A percentile compares a stretch with the other conserved stretches of the same genome.
Conservation (phyloP, 345 rosid genomes). For the Bruguiera parviflora region DNA sequence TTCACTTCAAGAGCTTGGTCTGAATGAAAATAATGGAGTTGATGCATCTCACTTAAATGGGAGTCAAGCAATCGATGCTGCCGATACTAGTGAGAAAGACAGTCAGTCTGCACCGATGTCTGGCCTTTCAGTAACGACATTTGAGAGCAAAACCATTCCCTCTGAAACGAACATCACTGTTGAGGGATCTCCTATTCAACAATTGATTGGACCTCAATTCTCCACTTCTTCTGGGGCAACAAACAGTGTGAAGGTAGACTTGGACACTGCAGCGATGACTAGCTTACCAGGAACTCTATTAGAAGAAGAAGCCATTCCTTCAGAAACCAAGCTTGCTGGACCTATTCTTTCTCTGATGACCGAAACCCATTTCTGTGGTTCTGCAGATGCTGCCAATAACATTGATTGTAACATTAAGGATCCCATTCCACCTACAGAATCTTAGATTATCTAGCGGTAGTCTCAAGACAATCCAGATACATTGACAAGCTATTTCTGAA, state of each 20-base stretch:
- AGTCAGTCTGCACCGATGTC: conserved; percentile 16
- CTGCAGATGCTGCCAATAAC: conserved; percentile 15
- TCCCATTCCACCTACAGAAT: conserved; percentile 22
- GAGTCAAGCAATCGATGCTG: conserved; percentile 13
- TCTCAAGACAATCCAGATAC: background rate
- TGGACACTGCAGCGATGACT: background rate
- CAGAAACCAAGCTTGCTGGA: conserved; percentile 10
- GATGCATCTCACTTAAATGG: conserved; percentile 10
- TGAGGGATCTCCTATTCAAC: conserved; percentile 26
- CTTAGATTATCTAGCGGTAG: conserved; percentile 17
- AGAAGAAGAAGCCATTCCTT: conserved; percentile 6
- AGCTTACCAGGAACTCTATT: conserved; percentile 1
- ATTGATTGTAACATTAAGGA: conserved; percentile 24
- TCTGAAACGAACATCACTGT: conserved; percentile 17
- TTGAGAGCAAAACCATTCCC: conserved; percentile 23
- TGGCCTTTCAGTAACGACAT: conserved; percentile 22
- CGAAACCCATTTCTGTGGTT: conserved; percentile 14
- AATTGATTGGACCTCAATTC: conserved; percentile 15
- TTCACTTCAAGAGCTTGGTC: conserved; percentile 28
- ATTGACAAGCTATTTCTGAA: background rate
- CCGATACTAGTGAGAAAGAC: conserved; percentile 2
- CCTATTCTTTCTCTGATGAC: conserved; percentile 13
- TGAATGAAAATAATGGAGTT: conserved; percentile 25
- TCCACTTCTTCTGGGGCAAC: conserved; percentile 15
- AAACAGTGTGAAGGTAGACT: conserved; percentile 3